Percentiles rank a stretch among this genome's conserved stretches.
phyloP scores from a whole-genome alignment of 208 protist species.

The Leishmania amazonensis region DNA sequence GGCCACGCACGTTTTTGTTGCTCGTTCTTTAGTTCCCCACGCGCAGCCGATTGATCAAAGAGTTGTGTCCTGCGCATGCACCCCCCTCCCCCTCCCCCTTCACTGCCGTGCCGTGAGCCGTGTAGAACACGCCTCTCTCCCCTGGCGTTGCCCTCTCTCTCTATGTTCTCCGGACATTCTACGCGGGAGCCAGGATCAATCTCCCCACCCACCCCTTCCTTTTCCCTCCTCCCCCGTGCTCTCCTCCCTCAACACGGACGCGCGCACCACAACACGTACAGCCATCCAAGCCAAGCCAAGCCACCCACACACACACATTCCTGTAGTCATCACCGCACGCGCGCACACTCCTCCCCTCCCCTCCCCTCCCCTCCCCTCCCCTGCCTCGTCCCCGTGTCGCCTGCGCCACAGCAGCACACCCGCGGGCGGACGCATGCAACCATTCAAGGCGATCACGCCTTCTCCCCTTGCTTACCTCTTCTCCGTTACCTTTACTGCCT shows the following conservation, averaged over 20 bases:
- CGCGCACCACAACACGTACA: neutral
- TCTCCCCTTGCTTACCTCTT: neutral
- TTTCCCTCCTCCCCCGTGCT: neutral
- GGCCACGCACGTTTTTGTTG: too few species aligned
- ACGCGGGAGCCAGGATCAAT: too few species aligned
- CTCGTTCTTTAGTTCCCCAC: too few species aligned
- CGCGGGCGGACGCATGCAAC: neutral
- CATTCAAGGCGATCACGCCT: too few species aligned
- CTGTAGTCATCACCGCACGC: neutral
- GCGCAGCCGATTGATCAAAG: too few species aligned
- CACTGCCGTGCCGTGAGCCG: too few species aligned
- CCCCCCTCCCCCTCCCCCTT: too few species aligned
- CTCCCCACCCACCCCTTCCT: neutral
- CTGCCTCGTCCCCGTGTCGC: neutral
- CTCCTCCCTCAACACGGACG: neutral
- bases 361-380: neutral
- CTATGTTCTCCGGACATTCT: neutral
- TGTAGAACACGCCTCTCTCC: too few species aligned
- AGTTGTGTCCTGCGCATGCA: too few species aligned
- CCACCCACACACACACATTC: neutral
- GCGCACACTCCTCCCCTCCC: neutral
- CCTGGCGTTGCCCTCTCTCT: too few species aligned
- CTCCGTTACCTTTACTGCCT: neutral
- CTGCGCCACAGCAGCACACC: neutral
- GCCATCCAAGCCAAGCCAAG: too few species aligned